Evolutionary conservation across 768 basidiomycete species (phyloP), one percentile per base, ranked within the genome.

Genomic region (Leccinum ochraceum): DNA sequence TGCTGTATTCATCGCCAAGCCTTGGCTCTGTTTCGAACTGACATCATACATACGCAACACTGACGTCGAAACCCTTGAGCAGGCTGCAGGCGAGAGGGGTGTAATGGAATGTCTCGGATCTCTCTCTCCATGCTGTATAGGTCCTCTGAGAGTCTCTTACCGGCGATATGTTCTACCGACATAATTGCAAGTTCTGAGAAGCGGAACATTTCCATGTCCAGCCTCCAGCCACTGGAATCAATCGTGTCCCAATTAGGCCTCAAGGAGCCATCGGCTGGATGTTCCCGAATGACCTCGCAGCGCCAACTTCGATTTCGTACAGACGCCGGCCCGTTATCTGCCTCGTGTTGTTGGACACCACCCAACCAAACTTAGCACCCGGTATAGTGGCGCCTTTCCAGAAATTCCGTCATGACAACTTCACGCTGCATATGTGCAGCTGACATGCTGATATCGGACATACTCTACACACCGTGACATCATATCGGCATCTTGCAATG

Each of bases 241-340:
- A 55, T 24, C 34, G 52, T 53, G 28, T 14, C 57, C 51, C 39
- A 11, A 60, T 70, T 60, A 50, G 63, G 68, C 44, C 2, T 46
- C 20, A 54, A 62, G 65, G 56, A 58, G 52, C 57, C 57, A 65
- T 39, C 56, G 56, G 53, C 34, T 14, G 32, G 28, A 62, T 55
- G 60, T 42, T 73, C 71, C 60, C 71, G 62, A 56, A 65, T 62
- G 73, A 63, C 59, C 56, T 53, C 49, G 26, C 57, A 51, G 66
- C 62, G 64, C 61, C 66, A 59, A 54, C 44, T 46, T 46, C n/a
- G 37, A 46, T 20, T 26, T 55, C 67, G 56, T 61, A 72, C 59
- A 72, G 71, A 67, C 71, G 67, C 71, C 66, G 63, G 63, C 37
- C 50, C 60, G 67, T 66, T 67, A 69, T 68, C 71, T 63, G 71